Evolutionary conservation across 352 stramenopile genomes (phyloP), one percentile per base, ranked within the genome.

Genomic region (Globisporangium emineosum): DNA sequence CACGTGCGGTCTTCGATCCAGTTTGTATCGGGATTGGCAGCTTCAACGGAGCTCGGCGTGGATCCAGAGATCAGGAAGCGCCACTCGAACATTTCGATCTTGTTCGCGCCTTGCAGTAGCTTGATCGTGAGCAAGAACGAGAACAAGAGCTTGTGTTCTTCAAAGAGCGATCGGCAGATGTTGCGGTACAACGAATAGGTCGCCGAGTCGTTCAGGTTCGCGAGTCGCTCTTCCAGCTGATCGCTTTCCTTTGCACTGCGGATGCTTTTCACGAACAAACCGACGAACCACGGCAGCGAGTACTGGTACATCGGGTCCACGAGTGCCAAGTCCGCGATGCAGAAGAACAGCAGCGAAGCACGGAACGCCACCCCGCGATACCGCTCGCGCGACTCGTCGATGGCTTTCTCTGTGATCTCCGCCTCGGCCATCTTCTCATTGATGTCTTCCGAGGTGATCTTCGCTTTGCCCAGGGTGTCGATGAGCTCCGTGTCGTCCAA

Each of bases 221-320:
- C 71, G 5, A 98, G 70, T 17, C 93, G 66, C 62, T 87, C 74
- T 59, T 96, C 87, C 3, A 98, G 78, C 27, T 93, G 83, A 8
- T 97, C 89, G 37, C 85, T 91, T 42, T 89, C 83, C 23, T 88
- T 87, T 0, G 91, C 91, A 6, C 68, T 74, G 29, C 83, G 85
- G 29, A 97, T 97, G 32, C 87, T 93, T 60, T 93, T 92, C 49
- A 96, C 79, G 62, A 98, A 98, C 4, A 98, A 70, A 1, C 81
- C 80, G 15, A 94, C 86, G 66, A 98, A 98, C 92, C 91, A 98
- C 56, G 95, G 88, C 29, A 98, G 69, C 23, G 86, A 97, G 65
- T 98, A 98, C 76, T 98, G 91, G 71, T 97, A 98, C 89, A 98
- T 97, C 0, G 92, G 91, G 58, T 98, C 92, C 4, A 98, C 90